Evolutionary conservation across 768 basidiomycete genomes (phyloP), one percentile per base, ranked within the genome.

Genomic region (Saitozyma podzolica): DNA sequence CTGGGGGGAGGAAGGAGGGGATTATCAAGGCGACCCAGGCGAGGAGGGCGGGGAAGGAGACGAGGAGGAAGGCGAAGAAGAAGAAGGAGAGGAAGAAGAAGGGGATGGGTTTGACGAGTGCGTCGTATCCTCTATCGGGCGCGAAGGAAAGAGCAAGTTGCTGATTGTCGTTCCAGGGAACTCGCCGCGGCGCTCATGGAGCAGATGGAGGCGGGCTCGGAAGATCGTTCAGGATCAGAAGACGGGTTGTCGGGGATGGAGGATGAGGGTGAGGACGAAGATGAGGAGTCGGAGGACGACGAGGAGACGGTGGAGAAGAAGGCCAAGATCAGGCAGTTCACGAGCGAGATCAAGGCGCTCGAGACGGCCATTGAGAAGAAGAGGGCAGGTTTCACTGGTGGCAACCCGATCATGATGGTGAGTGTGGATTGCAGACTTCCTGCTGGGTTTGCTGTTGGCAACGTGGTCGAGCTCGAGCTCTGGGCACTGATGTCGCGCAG

Each of bases 351-450:
- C 65, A 75, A 73, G 53, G 64, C 64, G 16, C 56, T 73, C 9
- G 74, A 75, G 57, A 53, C 55, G 42, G 66, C 72, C 20, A 70
- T 77, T 37, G 73, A 77, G 50, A 71, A 73, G 70, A 70, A 74
- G 58, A 39, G 68, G 43, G 62, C 69, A 20, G 66, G 73, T 17
- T 73, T 73, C 66, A 62, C 67, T 4, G 70, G 68, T 57, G 70
- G 73, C n/a, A 71, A 73, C 55, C 64, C 68, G 4, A 74, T 77
- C 65, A 73, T 74, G 69, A 62, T 65, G 55, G 70, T 76, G 57
- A 49, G 70, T 69, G 29, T 5, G 29, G 29, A 29, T 29, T 29
- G 29, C 29, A 29, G 5, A 29, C n/a, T 14, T 13, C 29, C 14
- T 47, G 13, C 40, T 13, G 10, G 37, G 40, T 29, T 51, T 48